Percentiles rank a stretch among this genome's conserved stretches.
Conservation (phyloP, 768 basidiomycete genomes). For the Lepiota brunneoincarnata region DNA sequence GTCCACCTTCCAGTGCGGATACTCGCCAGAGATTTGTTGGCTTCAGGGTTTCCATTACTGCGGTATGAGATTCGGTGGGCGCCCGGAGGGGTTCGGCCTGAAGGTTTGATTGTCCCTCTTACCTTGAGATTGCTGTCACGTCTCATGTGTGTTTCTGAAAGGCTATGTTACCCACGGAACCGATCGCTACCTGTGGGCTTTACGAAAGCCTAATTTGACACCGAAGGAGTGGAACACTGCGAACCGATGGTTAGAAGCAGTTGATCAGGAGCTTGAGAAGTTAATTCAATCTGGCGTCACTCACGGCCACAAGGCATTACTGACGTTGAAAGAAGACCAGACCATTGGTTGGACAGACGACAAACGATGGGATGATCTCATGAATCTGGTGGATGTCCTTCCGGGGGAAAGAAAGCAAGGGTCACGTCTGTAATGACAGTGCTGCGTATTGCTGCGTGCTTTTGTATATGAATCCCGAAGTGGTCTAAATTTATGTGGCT, state of each 20-base stretch:
- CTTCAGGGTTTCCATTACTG: slow-evolving; percentile 57
- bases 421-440: neutral
- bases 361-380: slow-evolving; percentile 48
- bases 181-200: slow-evolving; percentile 62
- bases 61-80: slow-evolving; percentile 72
- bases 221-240: slow-evolving; percentile 46
- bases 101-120: slow-evolving; percentile 37
- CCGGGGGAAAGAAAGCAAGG: slow-evolving; percentile 5
- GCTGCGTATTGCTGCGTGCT: neutral
- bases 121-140: neutral
- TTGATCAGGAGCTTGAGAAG: slow-evolving; percentile 40
- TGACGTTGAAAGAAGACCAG: slow-evolving; percentile 51
- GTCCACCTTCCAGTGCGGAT: slow-evolving; percentile 68
- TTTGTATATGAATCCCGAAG: neutral
- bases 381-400: slow-evolving; percentile 28
- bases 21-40: slow-evolving; percentile 56
- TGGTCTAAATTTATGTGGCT: neutral
- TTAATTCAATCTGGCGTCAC: slow-evolving; percentile 14
- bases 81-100: slow-evolving; percentile 53
- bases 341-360: slow-evolving; percentile 55
- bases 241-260: slow-evolving; percentile 50
- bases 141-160: slow-evolving; percentile 19
- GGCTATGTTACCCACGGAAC: slow-evolving; percentile 72
- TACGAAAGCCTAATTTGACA: slow-evolving; percentile 49
- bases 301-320: slow-evolving; percentile 33